Evolutionary conservation across 345 rosid genomes (phyloP).

Genomic region (Citrus unshiu): DNA sequence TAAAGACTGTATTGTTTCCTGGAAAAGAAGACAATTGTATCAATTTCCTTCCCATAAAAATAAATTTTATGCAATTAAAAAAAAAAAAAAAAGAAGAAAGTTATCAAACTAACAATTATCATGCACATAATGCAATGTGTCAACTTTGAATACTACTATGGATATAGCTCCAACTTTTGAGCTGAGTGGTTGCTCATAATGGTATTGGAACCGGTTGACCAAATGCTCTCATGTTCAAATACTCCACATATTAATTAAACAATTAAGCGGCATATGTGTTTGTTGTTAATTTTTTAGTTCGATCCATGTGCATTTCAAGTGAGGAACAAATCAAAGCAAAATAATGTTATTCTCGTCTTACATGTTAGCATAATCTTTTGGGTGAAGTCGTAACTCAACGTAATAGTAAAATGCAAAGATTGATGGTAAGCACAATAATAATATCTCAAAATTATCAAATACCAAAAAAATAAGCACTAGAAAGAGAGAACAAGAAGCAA

Average conservation of each 20-base stretch:
- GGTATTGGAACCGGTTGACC: background rate
- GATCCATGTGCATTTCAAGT: background rate
- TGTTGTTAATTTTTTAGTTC: background rate
- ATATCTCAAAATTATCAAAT: background rate
- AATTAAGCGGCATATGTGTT: background rate
- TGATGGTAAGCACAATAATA: background rate
- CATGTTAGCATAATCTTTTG: background rate
- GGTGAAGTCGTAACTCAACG: background rate
- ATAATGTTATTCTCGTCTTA: background rate
- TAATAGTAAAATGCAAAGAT: background rate
- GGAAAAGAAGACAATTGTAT: slow-evolving; percentile 13
- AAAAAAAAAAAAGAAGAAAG: background rate
- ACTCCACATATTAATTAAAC: background rate
- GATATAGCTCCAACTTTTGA: background rate
- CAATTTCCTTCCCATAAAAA: background rate
- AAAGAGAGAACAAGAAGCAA: background rate
- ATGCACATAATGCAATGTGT: background rate
- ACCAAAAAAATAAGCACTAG: background rate
- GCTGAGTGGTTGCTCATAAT: background rate
- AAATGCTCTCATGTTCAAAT: background rate
- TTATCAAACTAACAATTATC: background rate
- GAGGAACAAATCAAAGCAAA: background rate
- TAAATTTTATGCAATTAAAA: background rate
- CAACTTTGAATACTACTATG: background rate
- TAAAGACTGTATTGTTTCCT: slow-evolving; percentile 83